These are phyloP conservation scores for Persicaria maculosa DNA, from an alignment of 148 eudicot genomes.

Conservation along the genomic window DNA sequence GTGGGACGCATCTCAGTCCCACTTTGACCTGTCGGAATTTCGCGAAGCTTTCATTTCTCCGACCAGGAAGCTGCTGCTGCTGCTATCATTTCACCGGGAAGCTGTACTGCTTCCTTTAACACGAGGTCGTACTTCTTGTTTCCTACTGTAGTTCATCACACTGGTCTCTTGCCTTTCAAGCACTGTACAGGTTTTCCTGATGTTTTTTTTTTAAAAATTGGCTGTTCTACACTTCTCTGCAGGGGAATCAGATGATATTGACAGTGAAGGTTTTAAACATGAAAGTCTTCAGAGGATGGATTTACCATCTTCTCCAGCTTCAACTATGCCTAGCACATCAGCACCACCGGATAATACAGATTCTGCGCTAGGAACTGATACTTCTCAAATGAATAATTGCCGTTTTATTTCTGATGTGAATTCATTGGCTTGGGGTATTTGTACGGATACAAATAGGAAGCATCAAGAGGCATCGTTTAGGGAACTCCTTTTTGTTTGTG, in stretches of 20 bases:
- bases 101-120: constrained; percentile 66
- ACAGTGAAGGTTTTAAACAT: constrained; percentile 26
- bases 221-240: not conserved
- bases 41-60: constrained; percentile 88
- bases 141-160: not conserved
- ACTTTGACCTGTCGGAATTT: constrained; percentile 45
- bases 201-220: not conserved
- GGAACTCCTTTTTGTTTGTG: constrained; percentile 78
- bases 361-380: constrained; percentile 31
- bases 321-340: constrained; percentile 21
- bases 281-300: constrained; percentile 24
- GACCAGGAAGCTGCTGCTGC: constrained; percentile 51
- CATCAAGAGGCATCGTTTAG: constrained; percentile 43
- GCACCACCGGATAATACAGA: constrained; percentile 32
- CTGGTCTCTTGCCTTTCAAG: not conserved
- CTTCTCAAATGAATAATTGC: constrained; percentile 26
- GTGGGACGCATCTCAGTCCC: constrained; percentile 50
- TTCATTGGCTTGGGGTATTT: constrained; percentile 84
- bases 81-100: constrained; percentile 58
- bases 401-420: constrained; percentile 57
- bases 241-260: constrained; percentile 10
- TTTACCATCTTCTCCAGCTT: constrained; percentile 23
- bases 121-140: constrained; percentile 26
- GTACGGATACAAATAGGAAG: constrained; percentile 57
- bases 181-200: not conserved